These are phyloP conservation scores for Microsporum canis DNA, from an alignment of 2,329 filamentous ascomycete genomes.

Conservation along the genomic window DNA sequence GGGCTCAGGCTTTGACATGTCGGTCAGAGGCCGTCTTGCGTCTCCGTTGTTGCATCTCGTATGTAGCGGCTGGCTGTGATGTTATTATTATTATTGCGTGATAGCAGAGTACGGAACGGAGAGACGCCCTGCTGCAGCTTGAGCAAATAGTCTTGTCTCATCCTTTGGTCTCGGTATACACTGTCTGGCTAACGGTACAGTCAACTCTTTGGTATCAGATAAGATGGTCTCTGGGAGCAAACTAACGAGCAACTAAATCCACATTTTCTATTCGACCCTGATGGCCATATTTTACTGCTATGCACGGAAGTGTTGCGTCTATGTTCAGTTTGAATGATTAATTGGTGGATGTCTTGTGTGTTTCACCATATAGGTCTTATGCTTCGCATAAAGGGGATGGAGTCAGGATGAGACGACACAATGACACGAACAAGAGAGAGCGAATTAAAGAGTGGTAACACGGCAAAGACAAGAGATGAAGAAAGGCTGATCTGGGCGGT, in stretches of 20 bases:
- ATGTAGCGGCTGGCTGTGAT: not conserved
- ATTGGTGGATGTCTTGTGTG: not conserved
- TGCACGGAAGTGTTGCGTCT: no score
- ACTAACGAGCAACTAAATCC: not conserved
- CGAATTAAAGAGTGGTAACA: not conserved
- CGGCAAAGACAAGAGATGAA: not conserved
- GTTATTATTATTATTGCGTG: not conserved
- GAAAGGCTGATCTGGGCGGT: not conserved
- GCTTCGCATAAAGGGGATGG: slow-evolving; percentile 3
- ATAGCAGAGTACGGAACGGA: not conserved
- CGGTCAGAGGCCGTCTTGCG: slow-evolving; percentile 2
- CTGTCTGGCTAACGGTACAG: not conserved
- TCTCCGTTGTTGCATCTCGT: slow-evolving; percentile 1
- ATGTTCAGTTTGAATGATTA: not conserved
- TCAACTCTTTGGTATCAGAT: not conserved
- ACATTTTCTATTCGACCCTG: not conserved
- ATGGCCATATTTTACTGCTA: no score
- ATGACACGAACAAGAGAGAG: not conserved
- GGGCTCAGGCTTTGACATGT: slow-evolving; percentile 1
- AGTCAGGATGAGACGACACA: slow-evolving; percentile 2
- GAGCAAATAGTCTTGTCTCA: slow-evolving; percentile 1
- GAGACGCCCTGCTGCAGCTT: not conserved
- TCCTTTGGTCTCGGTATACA: not conserved
- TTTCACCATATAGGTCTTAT: not conserved
- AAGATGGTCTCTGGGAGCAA: not conserved